A percentile compares a stretch with the other conserved stretches of the same genome.
These are phyloP conservation scores for Fusarium proliferatum DNA, from an alignment of 2,329 filamentous ascomycete species.

Conservation along the genomic window DNA sequence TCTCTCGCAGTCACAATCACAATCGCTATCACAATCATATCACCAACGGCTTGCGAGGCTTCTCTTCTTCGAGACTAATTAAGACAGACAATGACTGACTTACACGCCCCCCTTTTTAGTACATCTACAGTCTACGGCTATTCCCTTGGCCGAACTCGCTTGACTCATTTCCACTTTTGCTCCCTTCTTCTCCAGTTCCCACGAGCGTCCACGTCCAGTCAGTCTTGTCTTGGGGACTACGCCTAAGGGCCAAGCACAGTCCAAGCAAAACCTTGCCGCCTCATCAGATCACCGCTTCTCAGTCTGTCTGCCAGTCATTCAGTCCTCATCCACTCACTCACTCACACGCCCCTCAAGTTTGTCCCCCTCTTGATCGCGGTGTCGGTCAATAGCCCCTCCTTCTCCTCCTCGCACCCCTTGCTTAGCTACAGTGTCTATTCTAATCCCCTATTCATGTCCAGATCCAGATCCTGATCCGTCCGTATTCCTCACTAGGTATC, in stretches of 20 bases:
- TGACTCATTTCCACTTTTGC: slow-evolving; percentile 24
- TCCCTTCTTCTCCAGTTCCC: background rate
- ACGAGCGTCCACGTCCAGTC: background rate
- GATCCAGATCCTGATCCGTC: background rate
- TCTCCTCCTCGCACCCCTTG: background rate
- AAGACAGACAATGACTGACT: background rate
- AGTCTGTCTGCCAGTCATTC: background rate
- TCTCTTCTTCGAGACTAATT: background rate
- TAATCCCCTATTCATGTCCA: background rate
- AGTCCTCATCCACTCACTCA: background rate
- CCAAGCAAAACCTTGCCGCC: slow-evolving; percentile 34
- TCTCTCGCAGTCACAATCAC: background rate
- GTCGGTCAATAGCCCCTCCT: background rate
- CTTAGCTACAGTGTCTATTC: background rate
- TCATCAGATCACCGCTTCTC: slow-evolving; percentile 14
- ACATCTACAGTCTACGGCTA: background rate
- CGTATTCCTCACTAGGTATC: background rate
- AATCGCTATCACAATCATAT: background rate
- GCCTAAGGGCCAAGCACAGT: slow-evolving; percentile 17
- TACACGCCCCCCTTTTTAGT: slow-evolving; percentile 5
- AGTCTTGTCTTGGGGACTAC: background rate
- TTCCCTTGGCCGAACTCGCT: slow-evolving; percentile 9
- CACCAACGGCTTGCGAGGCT: background rate
- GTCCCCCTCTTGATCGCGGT: background rate
- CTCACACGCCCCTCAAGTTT: slow-evolving; percentile 3